Base-by-base conservation (phyloP, 2,329 filamentous ascomycete genomes). In the Epichloe typhina region DNA sequence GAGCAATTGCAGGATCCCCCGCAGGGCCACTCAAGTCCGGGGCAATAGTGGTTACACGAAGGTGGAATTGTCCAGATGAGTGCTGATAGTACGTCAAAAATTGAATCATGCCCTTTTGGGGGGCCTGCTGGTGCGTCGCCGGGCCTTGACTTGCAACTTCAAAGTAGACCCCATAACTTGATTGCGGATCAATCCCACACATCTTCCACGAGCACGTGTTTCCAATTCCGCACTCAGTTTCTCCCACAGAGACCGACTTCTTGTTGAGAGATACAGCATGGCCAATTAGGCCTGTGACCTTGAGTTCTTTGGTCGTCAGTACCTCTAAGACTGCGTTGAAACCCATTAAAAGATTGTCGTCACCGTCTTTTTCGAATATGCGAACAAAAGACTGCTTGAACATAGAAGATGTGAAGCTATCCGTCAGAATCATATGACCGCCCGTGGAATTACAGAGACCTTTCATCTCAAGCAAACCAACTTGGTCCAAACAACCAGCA, bases 191-290 rank as follows among this genome's bases (percentile, higher is more conserved):
- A 58, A 98, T 96, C 58, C 89, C 90, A 62, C 93, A 97, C 91
- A 98, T 96, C 72, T 98, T 98, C 93, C 93, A 98, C 3, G 90
- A 91, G 69, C 91, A 97, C 1, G 93, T 98, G 65, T 97, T 97
- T 57, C 93, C 93, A 60, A 98, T 96, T 62, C 93, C 93, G 61
- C 91, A 96, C 66, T 98, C 93, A 0, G 93, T 97, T 72, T 98
- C 93, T 49, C 93, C 93, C 12, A 98, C 93, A 1, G 89, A 95
- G 8, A 86, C 86, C 0, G 93, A 97, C 66, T 98, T 98, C 72
- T 97, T 98, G 75, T 97, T 97, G 59, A 96, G 74, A 2, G 91
- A 97, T 45, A 98, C 84, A 0, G 91, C 93, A 66, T 98, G 93
- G 9, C 93, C 93, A 60, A 98, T 98, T 38, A 98, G 75, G 49